These are phyloP conservation scores for Favolaschia claudopus DNA, from an alignment of 768 basidiomycete genomes.

Conservation along the genomic window DNA sequence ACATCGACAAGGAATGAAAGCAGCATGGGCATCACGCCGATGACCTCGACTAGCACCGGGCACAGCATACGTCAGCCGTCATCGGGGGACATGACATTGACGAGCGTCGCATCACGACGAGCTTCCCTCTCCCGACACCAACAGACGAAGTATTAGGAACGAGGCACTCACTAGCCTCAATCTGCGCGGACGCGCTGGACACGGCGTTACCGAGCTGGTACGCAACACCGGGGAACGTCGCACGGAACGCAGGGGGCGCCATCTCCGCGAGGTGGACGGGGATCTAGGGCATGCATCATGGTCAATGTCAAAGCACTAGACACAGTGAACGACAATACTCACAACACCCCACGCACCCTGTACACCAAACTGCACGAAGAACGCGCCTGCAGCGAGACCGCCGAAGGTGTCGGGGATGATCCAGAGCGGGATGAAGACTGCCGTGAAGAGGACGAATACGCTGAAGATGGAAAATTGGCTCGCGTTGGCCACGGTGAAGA, in stretches of 20 bases:
- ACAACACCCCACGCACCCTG: slow-evolving; percentile 79
- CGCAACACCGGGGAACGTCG: slow-evolving; percentile 71
- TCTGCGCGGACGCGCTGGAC: slow-evolving; percentile 66
- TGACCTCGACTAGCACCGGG: no score
- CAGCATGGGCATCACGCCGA: no score
- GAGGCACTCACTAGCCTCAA: slow-evolving; percentile 58
- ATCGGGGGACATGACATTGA: no score
- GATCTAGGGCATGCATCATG: slow-evolving; percentile 43
- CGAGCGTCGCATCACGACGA: no score
- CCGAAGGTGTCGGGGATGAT: slow-evolving; percentile 65
- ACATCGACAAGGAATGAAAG: no score
- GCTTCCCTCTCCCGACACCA: no score
- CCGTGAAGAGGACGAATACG: slow-evolving; percentile 48
- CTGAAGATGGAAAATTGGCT: slow-evolving; percentile 24
- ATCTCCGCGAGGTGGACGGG: slow-evolving; percentile 74
- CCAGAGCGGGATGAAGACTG: slow-evolving; percentile 69
- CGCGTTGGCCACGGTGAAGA: neutral
- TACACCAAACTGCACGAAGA: slow-evolving; percentile 74
- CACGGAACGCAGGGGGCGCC: slow-evolving; percentile 75
- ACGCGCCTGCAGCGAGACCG: slow-evolving; percentile 71
- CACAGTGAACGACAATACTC: slow-evolving; percentile 27
- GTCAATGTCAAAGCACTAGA: neutral
- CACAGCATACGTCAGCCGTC: slow-evolving; percentile 35
- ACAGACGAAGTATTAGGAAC: no score
- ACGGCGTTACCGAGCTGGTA: slow-evolving; percentile 72